Conservation (phyloP, 768 basidiomycete species). For the Tricholoma hemisulphureum region DNA sequence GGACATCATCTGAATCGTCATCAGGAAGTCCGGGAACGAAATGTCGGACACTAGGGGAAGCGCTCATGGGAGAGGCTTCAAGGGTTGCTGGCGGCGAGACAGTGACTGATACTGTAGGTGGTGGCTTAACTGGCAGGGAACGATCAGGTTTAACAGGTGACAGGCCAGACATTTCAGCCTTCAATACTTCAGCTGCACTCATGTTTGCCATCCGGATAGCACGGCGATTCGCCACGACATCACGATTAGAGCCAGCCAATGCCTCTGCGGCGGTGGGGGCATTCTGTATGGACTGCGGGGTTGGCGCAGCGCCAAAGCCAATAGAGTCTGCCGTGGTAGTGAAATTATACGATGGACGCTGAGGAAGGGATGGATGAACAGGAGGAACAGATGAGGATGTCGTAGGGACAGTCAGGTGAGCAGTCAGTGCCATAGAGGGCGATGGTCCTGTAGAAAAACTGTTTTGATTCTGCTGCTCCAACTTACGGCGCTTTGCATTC, state of each 20-base stretch:
- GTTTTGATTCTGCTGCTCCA: slow-evolving; percentile 46
- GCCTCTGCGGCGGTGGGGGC: slow-evolving; percentile 65
- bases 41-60: slow-evolving; percentile 4
- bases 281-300: slow-evolving; percentile 55
- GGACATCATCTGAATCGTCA: slow-evolving; percentile 33
- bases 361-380: slow-evolving; percentile 60
- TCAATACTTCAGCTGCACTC: slow-evolving; percentile 92
- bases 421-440: slow-evolving; percentile 46
- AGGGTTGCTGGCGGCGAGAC: slow-evolving; percentile 26
- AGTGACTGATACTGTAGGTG: slow-evolving; percentile 24
- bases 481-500: slow-evolving; percentile 84
- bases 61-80: slow-evolving; percentile 33
- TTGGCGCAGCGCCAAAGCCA: slow-evolving; percentile 65
- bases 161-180: slow-evolving; percentile 77
- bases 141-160: slow-evolving; percentile 44
- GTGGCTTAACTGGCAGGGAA: slow-evolving; percentile 39
- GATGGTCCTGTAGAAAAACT: slow-evolving; percentile 46
- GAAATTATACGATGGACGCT: slow-evolving; percentile 65
- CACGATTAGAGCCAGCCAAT: slow-evolving; percentile 82
- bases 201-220: slow-evolving; percentile 95
- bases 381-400: slow-evolving; percentile 30
- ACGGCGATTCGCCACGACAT: slow-evolving; percentile 85
- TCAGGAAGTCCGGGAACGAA: slow-evolving; percentile 5
- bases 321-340: slow-evolving; percentile 76
- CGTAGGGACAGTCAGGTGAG: slow-evolving; percentile 41